phyloP scores from a whole-genome alignment of 495 filamentous ascomycete genomes.

The Neurospora tetraspora region DNA sequence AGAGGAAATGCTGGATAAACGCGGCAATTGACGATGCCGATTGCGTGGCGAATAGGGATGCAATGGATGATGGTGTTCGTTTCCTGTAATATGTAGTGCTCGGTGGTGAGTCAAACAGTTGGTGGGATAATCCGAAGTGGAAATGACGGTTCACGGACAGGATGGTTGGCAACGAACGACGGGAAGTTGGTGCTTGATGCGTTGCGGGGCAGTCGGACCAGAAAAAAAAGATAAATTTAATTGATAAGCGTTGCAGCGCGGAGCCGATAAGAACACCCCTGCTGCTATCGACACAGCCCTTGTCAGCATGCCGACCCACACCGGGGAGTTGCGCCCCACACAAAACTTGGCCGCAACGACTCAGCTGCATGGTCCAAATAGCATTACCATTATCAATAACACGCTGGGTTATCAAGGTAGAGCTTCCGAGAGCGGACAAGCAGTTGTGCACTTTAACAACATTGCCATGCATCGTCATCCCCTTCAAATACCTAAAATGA shows the following conservation, averaged over 20 bases:
- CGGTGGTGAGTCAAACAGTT: not conserved
- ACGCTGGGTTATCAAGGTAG: not conserved
- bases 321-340: too few species aligned
- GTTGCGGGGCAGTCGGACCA: not conserved
- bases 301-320: not conserved
- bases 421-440: not conserved
- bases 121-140: not conserved
- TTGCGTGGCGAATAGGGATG: not conserved
- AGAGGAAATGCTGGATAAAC: not conserved
- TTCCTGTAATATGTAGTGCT: not conserved
- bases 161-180: not conserved
- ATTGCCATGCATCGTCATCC: not conserved
- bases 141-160: not conserved
- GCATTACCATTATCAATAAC: not conserved
- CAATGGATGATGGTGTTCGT: not conserved
- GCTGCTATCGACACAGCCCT: not conserved
- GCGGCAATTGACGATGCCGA: not conserved
- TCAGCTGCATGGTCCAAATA: not conserved
- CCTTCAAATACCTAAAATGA: slow-evolving; percentile 1
- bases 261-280: not conserved
- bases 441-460: not conserved
- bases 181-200: not conserved
- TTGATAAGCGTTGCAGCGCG: not conserved
- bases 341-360: not conserved
- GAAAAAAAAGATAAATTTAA: not conserved